Evolutionary conservation across 495 filamentous ascomycete species (phyloP), one percentile per base, ranked within the genome.

Genomic region (Achaetomiella virescens): DNA sequence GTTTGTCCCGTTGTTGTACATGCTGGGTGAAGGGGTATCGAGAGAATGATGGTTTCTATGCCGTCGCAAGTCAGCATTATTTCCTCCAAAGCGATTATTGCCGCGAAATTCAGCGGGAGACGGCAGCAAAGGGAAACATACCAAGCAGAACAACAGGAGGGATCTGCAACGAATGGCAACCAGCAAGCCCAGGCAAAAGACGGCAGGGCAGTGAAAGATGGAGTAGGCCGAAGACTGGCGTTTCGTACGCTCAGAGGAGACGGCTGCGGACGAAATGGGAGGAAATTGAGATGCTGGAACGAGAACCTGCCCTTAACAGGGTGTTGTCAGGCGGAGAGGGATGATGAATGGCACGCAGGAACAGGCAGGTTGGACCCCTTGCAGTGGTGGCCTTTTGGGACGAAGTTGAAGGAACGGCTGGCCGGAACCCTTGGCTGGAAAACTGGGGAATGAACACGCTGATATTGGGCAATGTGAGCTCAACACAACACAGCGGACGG

Each of bases 1-100:
- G 69, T 86, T 86, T 56, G 88, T 89, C 50, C 75, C 78, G 80
- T 86, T 85, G 67, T 88, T 89, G 79, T 96, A 95, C 93, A 97
- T 97, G 44, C 46, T 63, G 61, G 55, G 48, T 44, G 38, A 22
- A 36, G 24, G 62, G 59, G 64, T 66, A 64, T 69, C 55, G 65
- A 42, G 35, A 21, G 40, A 25, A 31, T 3, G 9, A 8, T 48
- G 35, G 48, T n/a, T 48, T 50, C 35, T 55, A n/a, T n/a, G n/a
- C n/a, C n/a, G n/a, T n/a, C n/a, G n/a, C n/a, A n/a, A n/a, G n/a
- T n/a, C n/a, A n/a, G n/a, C n/a, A n/a, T n/a, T n/a, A n/a, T n/a
- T n/a, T n/a, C n/a, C n/a, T n/a, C n/a, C n/a, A n/a, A n/a, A n/a
- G n/a, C n/a, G n/a, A n/a, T n/a, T n/a, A n/a, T n/a, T n/a, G n/a